phyloP scores from a whole-genome alignment of 768 basidiomycete species.

The Lentinus brumalis region DNA sequence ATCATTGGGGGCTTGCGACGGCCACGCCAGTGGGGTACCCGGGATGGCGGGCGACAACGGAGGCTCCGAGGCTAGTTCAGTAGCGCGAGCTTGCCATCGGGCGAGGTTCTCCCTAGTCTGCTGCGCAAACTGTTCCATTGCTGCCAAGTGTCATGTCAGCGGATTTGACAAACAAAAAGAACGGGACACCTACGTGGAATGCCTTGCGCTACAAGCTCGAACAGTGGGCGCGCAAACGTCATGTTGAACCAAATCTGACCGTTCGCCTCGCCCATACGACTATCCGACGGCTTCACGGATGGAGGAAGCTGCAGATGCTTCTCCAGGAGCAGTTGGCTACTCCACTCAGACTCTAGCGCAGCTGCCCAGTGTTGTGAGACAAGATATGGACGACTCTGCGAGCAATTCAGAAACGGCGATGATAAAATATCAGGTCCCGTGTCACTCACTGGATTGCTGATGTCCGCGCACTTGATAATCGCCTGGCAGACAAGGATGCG shows the following conservation, averaged over 20 bases:
- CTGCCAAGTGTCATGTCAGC: slow-evolving; percentile 35
- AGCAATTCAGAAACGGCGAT: slow-evolving; percentile 1
- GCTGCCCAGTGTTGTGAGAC: slow-evolving; percentile 93
- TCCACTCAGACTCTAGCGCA: slow-evolving; percentile 89
- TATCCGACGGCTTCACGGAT: slow-evolving; percentile 49
- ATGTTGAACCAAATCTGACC: slow-evolving; percentile 90
- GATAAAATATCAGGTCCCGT: neutral
- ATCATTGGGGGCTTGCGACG: slow-evolving; percentile 40
- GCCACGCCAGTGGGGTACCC: slow-evolving; percentile 23
- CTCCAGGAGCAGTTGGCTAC: slow-evolving; percentile 86
- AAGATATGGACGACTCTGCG: slow-evolving; percentile 86
- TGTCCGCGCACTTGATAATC: slow-evolving; percentile 96
- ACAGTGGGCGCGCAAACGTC: slow-evolving; percentile 79
- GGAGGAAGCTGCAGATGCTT: slow-evolving; percentile 70
- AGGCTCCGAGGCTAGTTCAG: slow-evolving; percentile 36
- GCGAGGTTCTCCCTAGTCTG: slow-evolving; percentile 71
- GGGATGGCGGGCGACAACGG: neutral
- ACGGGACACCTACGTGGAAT: slow-evolving; percentile 63
- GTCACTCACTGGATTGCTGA: slow-evolving; percentile 89
- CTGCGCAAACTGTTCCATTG: slow-evolving; percentile 65
- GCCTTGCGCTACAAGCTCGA: slow-evolving; percentile 70
- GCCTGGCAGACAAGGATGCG: slow-evolving; percentile 84
- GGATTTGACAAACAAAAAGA: neutral
- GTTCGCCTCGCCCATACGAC: slow-evolving; percentile 65
- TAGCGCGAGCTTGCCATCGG: slow-evolving; percentile 62